phyloP scores from a whole-genome alignment of 2,329 filamentous ascomycete genomes.

The Neurospora sp. region DNA sequence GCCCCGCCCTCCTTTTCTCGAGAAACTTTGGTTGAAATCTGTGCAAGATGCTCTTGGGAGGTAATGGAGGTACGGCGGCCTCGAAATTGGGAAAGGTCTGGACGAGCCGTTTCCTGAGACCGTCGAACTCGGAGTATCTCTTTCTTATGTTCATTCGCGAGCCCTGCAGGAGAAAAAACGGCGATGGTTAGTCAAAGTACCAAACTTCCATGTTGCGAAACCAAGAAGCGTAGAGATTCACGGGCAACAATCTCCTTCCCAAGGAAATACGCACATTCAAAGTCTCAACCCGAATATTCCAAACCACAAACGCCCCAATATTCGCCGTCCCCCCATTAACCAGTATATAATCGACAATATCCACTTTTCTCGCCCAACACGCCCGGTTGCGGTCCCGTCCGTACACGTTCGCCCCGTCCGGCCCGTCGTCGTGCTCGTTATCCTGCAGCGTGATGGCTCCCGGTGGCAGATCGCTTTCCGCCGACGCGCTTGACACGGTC shows the following conservation, averaged over 20 bases:
- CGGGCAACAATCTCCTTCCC: no score
- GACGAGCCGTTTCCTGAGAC: slow-evolving; percentile 62
- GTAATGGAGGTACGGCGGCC: slow-evolving; percentile 78
- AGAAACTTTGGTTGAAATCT: slow-evolving; percentile 78
- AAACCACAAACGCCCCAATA: slow-evolving; percentile 87
- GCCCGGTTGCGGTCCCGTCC: slow-evolving; percentile 38
- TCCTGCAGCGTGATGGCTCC: slow-evolving; percentile 53
- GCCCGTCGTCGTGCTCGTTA: slow-evolving; percentile 44
- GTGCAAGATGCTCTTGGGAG: slow-evolving; percentile 84
- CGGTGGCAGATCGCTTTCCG: slow-evolving; percentile 36
- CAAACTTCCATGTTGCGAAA: background rate
- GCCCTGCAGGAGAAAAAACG: slow-evolving; percentile 30
- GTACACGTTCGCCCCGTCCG: slow-evolving; percentile 23
- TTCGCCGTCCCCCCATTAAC: slow-evolving; percentile 47
- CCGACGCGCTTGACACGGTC: slow-evolving; percentile 31
- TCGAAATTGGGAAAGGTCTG: slow-evolving; percentile 75
- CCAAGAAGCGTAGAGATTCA: background rate
- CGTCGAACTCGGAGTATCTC: slow-evolving; percentile 89
- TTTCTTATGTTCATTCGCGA: slow-evolving; percentile 53
- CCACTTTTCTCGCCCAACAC: slow-evolving; percentile 56
- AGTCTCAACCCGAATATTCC: slow-evolving; percentile 82
- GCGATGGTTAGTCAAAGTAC: background rate
- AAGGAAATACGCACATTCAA: slow-evolving; percentile 51
- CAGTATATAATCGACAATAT: slow-evolving; percentile 45
- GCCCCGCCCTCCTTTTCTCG: slow-evolving; percentile 68